Percentiles rank a stretch among this genome's conserved stretches.
Conservation (phyloP, 2,329 filamentous ascomycete species). For the Sclerotinia minor region DNA sequence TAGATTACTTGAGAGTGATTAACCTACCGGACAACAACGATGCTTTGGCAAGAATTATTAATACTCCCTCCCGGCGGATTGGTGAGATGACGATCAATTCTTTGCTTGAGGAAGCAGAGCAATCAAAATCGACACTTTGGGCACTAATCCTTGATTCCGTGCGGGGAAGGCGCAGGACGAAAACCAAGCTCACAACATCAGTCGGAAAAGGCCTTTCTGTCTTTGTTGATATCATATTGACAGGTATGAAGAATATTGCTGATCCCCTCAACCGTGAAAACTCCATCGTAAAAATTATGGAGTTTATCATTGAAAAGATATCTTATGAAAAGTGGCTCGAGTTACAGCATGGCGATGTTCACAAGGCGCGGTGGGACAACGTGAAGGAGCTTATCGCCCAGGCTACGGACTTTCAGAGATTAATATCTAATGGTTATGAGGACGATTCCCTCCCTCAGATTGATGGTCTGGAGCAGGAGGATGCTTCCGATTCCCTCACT, state of each 20-base stretch:
- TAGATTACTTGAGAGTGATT: constrained; percentile 87
- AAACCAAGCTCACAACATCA: constrained; percentile 55
- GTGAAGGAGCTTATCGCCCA: constrained; percentile 84
- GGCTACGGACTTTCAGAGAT: constrained; percentile 65
- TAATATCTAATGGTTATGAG: constrained; percentile 41
- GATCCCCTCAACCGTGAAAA: constrained; percentile 28
- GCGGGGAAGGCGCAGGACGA: constrained; percentile 52
- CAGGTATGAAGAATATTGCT: constrained; percentile 54
- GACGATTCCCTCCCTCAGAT: constrained; percentile 65
- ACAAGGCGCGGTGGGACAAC: constrained; percentile 81
- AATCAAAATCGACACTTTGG: constrained; percentile 71
- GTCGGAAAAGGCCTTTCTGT: constrained; percentile 57
- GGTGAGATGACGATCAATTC: constrained; percentile 76
- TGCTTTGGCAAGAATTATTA: constrained; percentile 79
- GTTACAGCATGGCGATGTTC: constrained; percentile 68
- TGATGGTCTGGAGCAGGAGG: constrained; percentile 67
- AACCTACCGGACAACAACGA: constrained; percentile 86
- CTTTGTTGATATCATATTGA: constrained; percentile 61
- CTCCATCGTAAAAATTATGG: constrained; percentile 45
- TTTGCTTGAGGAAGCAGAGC: constrained; percentile 75
- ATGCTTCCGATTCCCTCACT: constrained; percentile 64
- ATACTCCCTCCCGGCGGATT: constrained; percentile 76
- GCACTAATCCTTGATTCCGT: constrained; percentile 61
- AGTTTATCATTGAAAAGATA: constrained; percentile 62
- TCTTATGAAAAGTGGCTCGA: constrained; percentile 73